These are phyloP conservation scores for Oehlia diaphana DNA, from an alignment of 192 early-diverging fungal species.

Conservation along the genomic window DNA sequence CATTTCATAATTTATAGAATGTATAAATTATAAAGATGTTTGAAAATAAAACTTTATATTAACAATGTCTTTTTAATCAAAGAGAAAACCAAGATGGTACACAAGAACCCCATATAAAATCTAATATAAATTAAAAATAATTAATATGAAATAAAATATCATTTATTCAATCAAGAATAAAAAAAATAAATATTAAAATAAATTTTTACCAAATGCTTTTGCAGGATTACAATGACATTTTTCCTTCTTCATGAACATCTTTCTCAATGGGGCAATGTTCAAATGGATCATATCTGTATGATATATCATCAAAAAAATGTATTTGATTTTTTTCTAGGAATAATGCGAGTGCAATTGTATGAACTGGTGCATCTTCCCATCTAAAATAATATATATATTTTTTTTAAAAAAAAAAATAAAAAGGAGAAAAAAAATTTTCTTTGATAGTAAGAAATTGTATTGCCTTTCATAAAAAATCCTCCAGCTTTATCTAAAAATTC, in stretches of 20 bases:
- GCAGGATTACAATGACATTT: conserved; percentile 52
- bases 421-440: no score
- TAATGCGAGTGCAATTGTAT: conserved; percentile 66
- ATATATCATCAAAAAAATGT: conserved; percentile 77
- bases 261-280: conserved; percentile 69
- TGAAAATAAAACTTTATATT: not conserved
- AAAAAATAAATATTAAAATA: not conserved
- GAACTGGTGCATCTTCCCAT: conserved; percentile 77
- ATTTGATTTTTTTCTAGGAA: conserved; percentile 65
- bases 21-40: not conserved
- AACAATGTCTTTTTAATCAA: not conserved
- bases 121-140: conserved; percentile 11
- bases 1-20: not conserved
- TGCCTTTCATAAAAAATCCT: no score
- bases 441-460: no score
- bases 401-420: not conserved
- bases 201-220: conserved; percentile 50
- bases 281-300: conserved; percentile 66
- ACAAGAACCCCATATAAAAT: not conserved
- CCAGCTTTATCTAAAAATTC: no score
- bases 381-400: conserved; percentile 33
- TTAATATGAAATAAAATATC: not conserved
- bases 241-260: conserved; percentile 39
- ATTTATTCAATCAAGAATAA: not conserved
- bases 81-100: not conserved